These are phyloP conservation scores for Vitis labrusca DNA, from an alignment of 164 flowering plant species.

Conservation along the genomic window DNA sequence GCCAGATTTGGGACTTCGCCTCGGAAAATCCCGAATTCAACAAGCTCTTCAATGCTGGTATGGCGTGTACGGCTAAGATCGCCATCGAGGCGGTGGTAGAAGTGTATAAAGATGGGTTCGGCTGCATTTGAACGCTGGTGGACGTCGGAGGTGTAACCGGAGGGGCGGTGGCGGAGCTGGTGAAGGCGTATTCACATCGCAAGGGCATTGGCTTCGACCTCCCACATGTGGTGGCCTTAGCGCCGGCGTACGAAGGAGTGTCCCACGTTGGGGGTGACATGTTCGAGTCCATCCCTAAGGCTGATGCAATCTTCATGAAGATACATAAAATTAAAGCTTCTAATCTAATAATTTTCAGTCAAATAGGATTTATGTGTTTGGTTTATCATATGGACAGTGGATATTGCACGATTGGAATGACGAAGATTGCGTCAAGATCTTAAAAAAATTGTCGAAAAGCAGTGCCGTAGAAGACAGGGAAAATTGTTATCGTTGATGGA, in stretches of 20 bases:
- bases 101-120: constrained; percentile 37
- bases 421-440: too few species aligned
- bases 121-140: constrained; percentile 28
- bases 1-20: constrained; percentile 31
- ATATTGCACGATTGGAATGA: constrained; percentile 38
- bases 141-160: constrained; percentile 55
- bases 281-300: constrained; percentile 29
- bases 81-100: constrained; percentile 17
- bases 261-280: constrained; percentile 34
- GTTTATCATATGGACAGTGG: constrained; percentile 20
- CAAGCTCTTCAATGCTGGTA: constrained; percentile 28
- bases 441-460: too few species aligned
- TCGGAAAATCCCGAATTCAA: constrained; percentile 28
- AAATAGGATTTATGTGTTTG: too few species aligned
- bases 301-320: constrained; percentile 28
- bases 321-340: too few species aligned
- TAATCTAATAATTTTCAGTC: too few species aligned
- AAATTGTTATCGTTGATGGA: constrained; percentile 34
- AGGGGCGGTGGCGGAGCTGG: constrained; percentile 17
- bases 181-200: constrained; percentile 24
- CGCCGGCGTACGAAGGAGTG: constrained; percentile 21
- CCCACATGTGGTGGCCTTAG: constrained; percentile 31
- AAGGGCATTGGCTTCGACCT: constrained; percentile 34
- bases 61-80: constrained; percentile 34
- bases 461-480: constrained; percentile 14